Conservation (phyloP, 306 rosid species). For the Spatholobus suberectus region DNA sequence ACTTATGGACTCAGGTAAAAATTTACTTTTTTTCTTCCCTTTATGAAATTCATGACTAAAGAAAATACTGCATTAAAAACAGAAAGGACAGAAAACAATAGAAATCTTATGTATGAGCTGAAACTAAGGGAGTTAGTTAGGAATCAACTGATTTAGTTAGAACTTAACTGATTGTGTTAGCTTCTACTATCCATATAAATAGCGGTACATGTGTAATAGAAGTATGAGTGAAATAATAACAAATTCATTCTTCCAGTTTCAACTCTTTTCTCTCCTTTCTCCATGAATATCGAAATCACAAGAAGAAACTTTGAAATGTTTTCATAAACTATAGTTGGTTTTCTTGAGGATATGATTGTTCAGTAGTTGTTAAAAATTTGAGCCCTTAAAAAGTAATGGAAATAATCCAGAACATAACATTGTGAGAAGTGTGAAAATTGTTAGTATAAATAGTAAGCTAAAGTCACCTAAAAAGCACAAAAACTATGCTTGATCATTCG, state of each 20-base stretch:
- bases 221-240: too few relatives aligned
- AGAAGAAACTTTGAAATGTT: background rate
- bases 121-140: too few relatives aligned
- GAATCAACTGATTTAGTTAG: too few relatives aligned
- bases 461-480: background rate
- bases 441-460: background rate
- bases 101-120: too few relatives aligned
- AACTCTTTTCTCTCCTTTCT: too few relatives aligned
- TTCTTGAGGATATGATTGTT: background rate
- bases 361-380: background rate
- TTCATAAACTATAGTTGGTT: background rate
- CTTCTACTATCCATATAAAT: too few relatives aligned
- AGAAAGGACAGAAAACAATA: background rate
- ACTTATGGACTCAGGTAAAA: conserved; percentile 49
- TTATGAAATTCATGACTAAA: background rate
- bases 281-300: too few relatives aligned
- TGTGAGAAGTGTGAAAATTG: background rate
- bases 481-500: background rate
- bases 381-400: background rate
- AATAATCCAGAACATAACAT: background rate
- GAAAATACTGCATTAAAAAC: background rate
- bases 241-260: too few relatives aligned
- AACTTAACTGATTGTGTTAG: too few relatives aligned
- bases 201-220: too few relatives aligned
- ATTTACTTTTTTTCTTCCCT: background rate